Base-by-base conservation (phyloP, 2,329 filamentous ascomycete genomes). In the Colletotrichum navitas region DNA sequence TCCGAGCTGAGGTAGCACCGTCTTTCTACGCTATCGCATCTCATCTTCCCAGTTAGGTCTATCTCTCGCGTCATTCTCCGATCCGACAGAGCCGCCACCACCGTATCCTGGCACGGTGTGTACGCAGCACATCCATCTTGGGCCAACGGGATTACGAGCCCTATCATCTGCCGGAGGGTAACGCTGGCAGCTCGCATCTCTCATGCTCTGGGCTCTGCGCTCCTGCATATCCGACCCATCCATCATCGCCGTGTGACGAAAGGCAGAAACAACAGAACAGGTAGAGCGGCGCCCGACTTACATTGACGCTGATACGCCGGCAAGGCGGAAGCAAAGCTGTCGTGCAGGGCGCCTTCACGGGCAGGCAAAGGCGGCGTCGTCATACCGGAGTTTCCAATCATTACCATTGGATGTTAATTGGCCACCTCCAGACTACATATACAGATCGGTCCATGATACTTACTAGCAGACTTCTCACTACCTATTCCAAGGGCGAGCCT, bases 61-160 rank as follows among this genome's bases (percentile, higher is more conserved):
- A 51, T 59, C 29, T 49, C 51, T 63, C 65, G 65, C 59, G 59
- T 68, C 65, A 68, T 61, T 52, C 54, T 63, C 69, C 66, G 69
- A 72, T 72, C 69, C 65, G 69, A 72, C n/a, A 69, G 69, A 69
- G 69, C 69, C 69, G 68, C 68, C 47, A 59, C 65, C n/a, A 26
- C 54, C 52, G 49, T 63, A 72, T 63, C 65, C 69, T 64, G 41
- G 65, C 32, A 63, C 43, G 56, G 41, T 39, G 39, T 68, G 26
- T 63, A 65, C 65, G 41, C 58, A 39, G 64, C 59, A 49, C 62
- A 45, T 54, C 18, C 29, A 34, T 18, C 34, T 45, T 24, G 43
- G 26, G 36, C 54, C 59, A 71, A 60, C 66, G 47, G 52, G 51
- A 47, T 56, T 41, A 21, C 45, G 29, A 51, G 49, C 24, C 34